Conservation (phyloP, 164 flowering plant genomes). For the Vitis rupestris region DNA sequence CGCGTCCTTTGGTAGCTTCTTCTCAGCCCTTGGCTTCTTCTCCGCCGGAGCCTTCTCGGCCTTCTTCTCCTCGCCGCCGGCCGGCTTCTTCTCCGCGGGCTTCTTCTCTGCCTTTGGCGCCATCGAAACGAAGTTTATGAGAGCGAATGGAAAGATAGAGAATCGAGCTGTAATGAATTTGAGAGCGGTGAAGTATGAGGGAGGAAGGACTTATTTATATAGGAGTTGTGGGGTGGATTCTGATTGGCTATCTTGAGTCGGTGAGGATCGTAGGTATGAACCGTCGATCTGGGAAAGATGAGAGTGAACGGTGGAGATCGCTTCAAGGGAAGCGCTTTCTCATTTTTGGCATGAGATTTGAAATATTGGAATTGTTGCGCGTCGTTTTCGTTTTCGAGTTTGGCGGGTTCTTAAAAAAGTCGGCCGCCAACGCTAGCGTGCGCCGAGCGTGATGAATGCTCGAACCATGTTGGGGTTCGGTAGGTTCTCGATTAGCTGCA, state of each 20-base stretch:
- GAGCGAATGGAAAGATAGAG: too few species aligned
- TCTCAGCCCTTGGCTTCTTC: background rate
- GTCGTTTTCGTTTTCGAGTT: too few species aligned
- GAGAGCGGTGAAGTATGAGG: fast-evolving
- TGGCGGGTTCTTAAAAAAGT: too few species aligned
- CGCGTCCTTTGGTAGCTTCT: background rate
- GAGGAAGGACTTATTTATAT: background rate
- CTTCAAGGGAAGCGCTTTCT: too few species aligned
- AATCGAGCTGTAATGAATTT: too few species aligned
- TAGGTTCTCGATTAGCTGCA: too few species aligned
- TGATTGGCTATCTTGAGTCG: slow-evolving; percentile 3
- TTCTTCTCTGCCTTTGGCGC: background rate
- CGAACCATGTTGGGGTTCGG: too few species aligned
- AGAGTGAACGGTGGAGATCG: background rate
- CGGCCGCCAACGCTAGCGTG: too few species aligned
- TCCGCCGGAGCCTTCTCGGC: background rate
- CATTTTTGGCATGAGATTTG: too few species aligned
- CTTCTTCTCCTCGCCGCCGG: background rate
- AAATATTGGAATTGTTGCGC: too few species aligned
- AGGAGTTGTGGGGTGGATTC: background rate
- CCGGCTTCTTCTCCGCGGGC: slow-evolving; percentile 5
- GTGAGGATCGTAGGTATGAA: slow-evolving; percentile 3
- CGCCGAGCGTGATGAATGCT: too few species aligned
- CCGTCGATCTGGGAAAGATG: background rate
- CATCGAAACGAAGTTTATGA: too few species aligned